Percentiles rank a stretch among this genome's conserved stretches.
Conservation (phyloP, 2,329 filamentous ascomycete species). For the Trichoderma polysporum region DNA sequence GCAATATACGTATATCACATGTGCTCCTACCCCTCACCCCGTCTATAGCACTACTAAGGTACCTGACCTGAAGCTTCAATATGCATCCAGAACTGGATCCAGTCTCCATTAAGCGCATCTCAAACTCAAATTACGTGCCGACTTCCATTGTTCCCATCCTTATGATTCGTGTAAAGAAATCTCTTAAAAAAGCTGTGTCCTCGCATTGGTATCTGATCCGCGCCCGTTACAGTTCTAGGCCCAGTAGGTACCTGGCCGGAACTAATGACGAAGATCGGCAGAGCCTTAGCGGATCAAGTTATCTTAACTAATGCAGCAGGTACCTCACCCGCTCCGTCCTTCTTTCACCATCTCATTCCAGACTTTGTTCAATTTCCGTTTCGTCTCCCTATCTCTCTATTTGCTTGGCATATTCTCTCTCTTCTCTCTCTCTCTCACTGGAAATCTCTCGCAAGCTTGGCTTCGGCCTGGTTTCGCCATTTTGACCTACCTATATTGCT, state of each 20-base stretch:
- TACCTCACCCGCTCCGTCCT: background rate
- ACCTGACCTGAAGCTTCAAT: background rate
- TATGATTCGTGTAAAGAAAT: background rate
- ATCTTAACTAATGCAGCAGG: constrained; percentile 1
- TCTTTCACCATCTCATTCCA: background rate
- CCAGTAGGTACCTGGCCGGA: background rate
- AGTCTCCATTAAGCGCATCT: background rate
- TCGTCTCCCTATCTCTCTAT: background rate
- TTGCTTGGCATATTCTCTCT: background rate
- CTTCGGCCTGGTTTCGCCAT: background rate
- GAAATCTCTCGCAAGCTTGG: background rate
- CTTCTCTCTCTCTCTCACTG: background rate
- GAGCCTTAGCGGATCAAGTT: background rate
- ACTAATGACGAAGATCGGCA: background rate
- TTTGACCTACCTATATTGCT: background rate
- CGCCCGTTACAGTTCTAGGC: background rate
- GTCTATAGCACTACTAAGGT: background rate
- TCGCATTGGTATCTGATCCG: background rate
- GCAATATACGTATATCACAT: background rate
- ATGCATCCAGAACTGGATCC: background rate
- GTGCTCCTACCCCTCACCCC: background rate
- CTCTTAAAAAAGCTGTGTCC: background rate
- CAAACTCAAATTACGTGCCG: background rate
- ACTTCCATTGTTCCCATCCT: background rate
- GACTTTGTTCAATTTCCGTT: background rate